Evolutionary conservation across 2,329 filamentous ascomycete genomes (phyloP).

Genomic region (Parastagonospora nodorum): DNA sequence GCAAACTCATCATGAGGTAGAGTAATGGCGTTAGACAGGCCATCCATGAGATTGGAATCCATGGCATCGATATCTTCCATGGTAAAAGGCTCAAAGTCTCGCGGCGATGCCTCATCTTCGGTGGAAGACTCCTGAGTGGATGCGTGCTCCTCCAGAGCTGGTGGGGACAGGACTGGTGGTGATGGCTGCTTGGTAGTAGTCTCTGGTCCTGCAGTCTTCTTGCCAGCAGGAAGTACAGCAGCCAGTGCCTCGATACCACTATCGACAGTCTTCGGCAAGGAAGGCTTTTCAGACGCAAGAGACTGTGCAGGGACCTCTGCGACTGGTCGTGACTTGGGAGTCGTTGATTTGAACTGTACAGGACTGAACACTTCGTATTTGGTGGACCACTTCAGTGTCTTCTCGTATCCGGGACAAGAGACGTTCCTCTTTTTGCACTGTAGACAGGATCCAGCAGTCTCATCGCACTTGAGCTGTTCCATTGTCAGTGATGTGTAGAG

Average conservation of each 20-base stretch:
- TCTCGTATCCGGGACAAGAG: conserved; percentile 54
- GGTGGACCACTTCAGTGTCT: conserved; percentile 54
- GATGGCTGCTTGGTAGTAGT: conserved; percentile 18
- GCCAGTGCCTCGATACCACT: conserved; percentile 44
- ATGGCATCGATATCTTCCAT: conserved; percentile 30
- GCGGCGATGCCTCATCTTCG: conserved; percentile 32
- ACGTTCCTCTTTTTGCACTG: conserved; percentile 52
- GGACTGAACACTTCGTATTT: conserved; percentile 55
- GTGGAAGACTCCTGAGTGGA: conserved; percentile 27
- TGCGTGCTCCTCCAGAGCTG: conserved; percentile 23
- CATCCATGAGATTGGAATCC: conserved; percentile 33
- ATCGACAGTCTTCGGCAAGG: conserved; percentile 37
- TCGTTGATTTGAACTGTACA: conserved; percentile 27
- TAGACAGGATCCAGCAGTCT: conserved; percentile 49
- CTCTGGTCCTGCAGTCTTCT: conserved; percentile 24
- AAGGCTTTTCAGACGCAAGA: conserved; percentile 10
- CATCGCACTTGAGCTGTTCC: conserved; percentile 52
- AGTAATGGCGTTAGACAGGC: conserved; percentile 24
- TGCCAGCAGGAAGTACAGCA: conserved; percentile 40
- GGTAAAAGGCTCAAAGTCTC: conserved; percentile 29
- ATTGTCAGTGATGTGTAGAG: conserved; percentile 19
- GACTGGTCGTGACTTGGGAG: conserved; percentile 17
- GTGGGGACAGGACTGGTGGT: conserved; percentile 23
- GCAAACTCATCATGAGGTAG: conserved; percentile 29
- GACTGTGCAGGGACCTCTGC: conserved; percentile 11